Conservation (phyloP, 1,284 basidiomycete species). For the Puccinia polysora region DNA sequence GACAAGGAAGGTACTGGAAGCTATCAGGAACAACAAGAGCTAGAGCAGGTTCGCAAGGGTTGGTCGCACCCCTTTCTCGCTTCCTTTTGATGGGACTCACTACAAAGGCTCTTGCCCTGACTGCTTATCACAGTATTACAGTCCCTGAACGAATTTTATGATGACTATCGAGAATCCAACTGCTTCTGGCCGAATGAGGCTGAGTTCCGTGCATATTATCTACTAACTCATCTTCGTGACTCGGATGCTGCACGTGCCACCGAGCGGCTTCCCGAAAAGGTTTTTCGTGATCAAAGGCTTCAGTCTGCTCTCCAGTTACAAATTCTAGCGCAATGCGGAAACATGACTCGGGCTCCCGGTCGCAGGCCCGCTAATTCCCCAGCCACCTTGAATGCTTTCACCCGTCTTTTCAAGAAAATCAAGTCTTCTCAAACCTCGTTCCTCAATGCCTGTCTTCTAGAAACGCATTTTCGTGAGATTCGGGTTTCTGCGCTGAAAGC, state of each 20-base stretch:
- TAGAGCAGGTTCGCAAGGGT: constrained; percentile 87
- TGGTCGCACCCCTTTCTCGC: constrained; percentile 50
- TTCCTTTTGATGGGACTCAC: not conserved
- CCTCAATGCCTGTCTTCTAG: constrained; percentile 58
- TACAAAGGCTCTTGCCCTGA: not conserved
- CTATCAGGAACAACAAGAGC: constrained; percentile 63
- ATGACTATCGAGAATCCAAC: constrained; percentile 61
- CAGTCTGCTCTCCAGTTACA: constrained; percentile 76
- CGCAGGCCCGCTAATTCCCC: constrained; percentile 56
- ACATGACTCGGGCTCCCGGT: constrained; percentile 56
- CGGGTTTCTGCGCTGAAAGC: constrained; percentile 58
- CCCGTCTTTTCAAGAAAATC: constrained; percentile 59
- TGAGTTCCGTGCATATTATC: constrained; percentile 92
- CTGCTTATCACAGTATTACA: constrained; percentile 65
- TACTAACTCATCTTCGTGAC: constrained; percentile 84
- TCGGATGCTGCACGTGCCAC: constrained; percentile 65
- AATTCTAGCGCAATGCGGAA: constrained; percentile 71
- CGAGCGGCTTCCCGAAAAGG: constrained; percentile 68
- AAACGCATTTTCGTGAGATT: constrained; percentile 58
- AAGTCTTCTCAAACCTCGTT: constrained; percentile 54
- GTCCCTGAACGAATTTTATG: constrained; percentile 86
- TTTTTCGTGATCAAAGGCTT: constrained; percentile 70
- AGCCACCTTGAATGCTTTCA: constrained; percentile 60
- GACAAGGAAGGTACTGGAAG: constrained; percentile 62
- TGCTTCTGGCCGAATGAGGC: constrained; percentile 61